A percentile compares a stretch with the other conserved stretches of the same genome.
These are phyloP conservation scores for Eugenia klotzschiana DNA, from an alignment of 441 rosid genomes.

Conservation along the genomic window DNA sequence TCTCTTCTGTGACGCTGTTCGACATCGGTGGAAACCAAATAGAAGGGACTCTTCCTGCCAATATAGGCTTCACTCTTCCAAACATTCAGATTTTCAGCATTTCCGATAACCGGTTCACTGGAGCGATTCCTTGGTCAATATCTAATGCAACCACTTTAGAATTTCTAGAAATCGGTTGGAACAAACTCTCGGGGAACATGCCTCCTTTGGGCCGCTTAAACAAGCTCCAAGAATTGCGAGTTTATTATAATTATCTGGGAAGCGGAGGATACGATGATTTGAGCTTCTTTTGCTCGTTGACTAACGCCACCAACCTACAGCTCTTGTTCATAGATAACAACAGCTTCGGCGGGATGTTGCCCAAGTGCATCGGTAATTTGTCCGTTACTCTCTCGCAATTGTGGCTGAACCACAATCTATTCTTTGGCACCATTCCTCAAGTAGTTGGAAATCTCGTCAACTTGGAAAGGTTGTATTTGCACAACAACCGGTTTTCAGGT, in stretches of 20 bases:
- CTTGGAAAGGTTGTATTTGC: neutral
- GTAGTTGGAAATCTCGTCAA: neutral
- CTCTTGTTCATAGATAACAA: rapidly evolving
- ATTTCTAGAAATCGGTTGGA: rapidly evolving
- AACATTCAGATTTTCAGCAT: neutral
- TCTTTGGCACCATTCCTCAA: slow-evolving; percentile 1
- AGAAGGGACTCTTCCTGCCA: neutral
- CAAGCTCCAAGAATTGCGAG: rapidly evolving
- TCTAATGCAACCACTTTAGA: slow-evolving; percentile 3
- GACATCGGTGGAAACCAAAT: rapidly evolving
- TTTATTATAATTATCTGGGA: neutral
- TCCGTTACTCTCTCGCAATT: rapidly evolving
- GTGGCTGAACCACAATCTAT: neutral
- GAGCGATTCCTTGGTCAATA: neutral
- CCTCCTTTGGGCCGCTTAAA: neutral
- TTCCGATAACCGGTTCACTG: neutral
- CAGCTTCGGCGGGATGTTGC: neutral
- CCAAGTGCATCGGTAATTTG: neutral
- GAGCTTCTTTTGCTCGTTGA: neutral
- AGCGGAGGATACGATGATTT: neutral
- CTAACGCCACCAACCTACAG: neutral
- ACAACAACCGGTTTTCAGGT: neutral
- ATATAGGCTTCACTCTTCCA: neutral
- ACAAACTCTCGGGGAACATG: neutral
- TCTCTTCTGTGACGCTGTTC: rapidly evolving